Percentiles rank a stretch among this genome's conserved stretches.
phyloP scores from a whole-genome alignment of 1,284 basidiomycete species.

The Ganoderma multipileum region DNA sequence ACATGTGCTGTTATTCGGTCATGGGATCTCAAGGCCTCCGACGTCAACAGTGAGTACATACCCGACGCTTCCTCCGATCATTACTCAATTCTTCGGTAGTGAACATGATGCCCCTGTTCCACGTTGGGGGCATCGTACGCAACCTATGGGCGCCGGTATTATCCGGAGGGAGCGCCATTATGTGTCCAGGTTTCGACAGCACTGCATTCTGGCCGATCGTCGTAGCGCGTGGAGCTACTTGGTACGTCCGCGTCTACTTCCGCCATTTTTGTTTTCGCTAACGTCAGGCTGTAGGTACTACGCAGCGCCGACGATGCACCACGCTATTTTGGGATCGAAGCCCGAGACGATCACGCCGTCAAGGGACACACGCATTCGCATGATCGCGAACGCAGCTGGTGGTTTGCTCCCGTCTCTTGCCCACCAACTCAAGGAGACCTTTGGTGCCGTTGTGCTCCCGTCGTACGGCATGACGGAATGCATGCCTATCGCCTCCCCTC shows the following conservation, averaged over 20 bases:
- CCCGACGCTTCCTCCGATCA: background rate
- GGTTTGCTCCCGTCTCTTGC: constrained; percentile 53
- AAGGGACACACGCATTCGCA: constrained; percentile 47
- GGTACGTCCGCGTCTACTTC: constrained; percentile 42
- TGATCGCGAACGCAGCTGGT: constrained; percentile 56
- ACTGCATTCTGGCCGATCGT: constrained; percentile 66
- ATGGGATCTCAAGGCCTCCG: constrained; percentile 56
- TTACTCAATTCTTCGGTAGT: constrained; percentile 35
- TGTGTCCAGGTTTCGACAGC: constrained; percentile 66
- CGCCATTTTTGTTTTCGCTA: background rate
- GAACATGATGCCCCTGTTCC: constrained; percentile 76
- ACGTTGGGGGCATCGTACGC: constrained; percentile 70
- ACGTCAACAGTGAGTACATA: constrained; percentile 50
- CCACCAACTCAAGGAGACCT: constrained; percentile 45
- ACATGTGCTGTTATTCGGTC: constrained; percentile 63
- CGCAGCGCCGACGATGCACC: constrained; percentile 54
- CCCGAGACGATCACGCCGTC: constrained; percentile 42
- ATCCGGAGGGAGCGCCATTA: constrained; percentile 63
- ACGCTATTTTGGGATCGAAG: constrained; percentile 50
- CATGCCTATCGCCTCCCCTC: constrained; percentile 57
- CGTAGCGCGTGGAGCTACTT: constrained; percentile 52
- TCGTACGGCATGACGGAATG: constrained; percentile 59
- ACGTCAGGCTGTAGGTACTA: constrained; percentile 46
- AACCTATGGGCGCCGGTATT: constrained; percentile 67
- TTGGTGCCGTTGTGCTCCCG: constrained; percentile 49